These are phyloP conservation scores for Bisporella sp. DNA, from an alignment of 2,329 filamentous ascomycete genomes.

Conservation along the genomic window DNA sequence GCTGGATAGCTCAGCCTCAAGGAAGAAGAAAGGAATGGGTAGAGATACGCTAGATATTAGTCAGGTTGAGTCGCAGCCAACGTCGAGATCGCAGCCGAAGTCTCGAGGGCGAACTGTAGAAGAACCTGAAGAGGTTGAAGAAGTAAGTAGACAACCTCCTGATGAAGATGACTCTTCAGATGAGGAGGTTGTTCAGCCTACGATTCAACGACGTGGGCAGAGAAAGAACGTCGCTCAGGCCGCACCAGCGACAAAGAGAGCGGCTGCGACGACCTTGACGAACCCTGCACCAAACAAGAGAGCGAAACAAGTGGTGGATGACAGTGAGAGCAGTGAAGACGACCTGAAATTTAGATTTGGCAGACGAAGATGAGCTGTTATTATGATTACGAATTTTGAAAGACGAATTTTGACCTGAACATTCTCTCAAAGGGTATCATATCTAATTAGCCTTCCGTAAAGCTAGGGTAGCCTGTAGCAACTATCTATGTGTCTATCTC, in stretches of 20 bases:
- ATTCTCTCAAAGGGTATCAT: too few species aligned
- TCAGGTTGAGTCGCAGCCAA: slow-evolving; percentile 7
- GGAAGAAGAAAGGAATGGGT: slow-evolving; percentile 24
- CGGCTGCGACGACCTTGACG: slow-evolving; percentile 14
- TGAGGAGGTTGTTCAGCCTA: slow-evolving; percentile 2
- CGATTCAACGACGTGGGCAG: not conserved
- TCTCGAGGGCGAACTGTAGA: slow-evolving; percentile 1
- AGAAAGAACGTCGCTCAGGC: slow-evolving; percentile 10
- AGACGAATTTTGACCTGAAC: too few species aligned
- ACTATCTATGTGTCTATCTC: too few species aligned
- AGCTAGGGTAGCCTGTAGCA: too few species aligned
- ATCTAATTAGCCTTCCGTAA: too few species aligned
- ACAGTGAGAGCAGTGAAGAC: slow-evolving; percentile 22
- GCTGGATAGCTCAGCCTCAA: slow-evolving; percentile 30
- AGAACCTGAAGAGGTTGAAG: slow-evolving; percentile 4
- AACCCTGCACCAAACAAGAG: slow-evolving; percentile 22
- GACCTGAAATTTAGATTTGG: slow-evolving; percentile 25
- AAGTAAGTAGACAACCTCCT: not conserved
- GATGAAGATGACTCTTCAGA: slow-evolving; percentile 7
- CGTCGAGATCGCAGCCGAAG: not conserved
- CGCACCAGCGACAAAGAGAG: slow-evolving; percentile 13
- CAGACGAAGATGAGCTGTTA: slow-evolving; percentile 8
- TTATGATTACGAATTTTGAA: too few species aligned
- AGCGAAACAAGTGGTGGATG: slow-evolving; percentile 4
- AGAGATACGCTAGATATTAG: slow-evolving; percentile 9